Evolutionary conservation across 768 basidiomycete species (phyloP), one percentile per base, ranked within the genome.

Genomic region (Hydnum rufescens): DNA sequence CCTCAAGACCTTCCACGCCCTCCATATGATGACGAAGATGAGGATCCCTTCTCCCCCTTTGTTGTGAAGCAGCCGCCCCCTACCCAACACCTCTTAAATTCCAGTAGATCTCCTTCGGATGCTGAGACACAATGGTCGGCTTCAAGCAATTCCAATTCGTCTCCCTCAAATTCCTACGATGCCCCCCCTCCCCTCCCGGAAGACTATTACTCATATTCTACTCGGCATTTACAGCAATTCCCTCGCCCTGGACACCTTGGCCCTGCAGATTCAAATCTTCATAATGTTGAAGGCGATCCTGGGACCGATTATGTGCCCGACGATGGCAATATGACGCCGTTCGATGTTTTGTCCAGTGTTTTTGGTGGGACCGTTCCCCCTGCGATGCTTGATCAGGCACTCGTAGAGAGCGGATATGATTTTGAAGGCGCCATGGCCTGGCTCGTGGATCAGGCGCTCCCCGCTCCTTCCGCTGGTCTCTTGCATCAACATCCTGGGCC

Each of bases 361-460:
- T 99, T 99, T 62, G 88, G 85, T 16, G 81, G 87, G 2, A 78
- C 87, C 2, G 72, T 99, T 5, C 80, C 90, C 0, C 80, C 88
- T 2, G 81, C 81, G 2, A 89, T 96, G 62, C 71, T 99, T 4
- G 93, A 97, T 65, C 90, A 96, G 52, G 93, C 93, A 0, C 73
- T 99, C 2, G 76, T 78, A 4, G 72, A 75, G 46, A 84, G 87
- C 58, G 87, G 78, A 2, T 99, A 86, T 62, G 93, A 99, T 59
- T 96, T 99, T 63, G 95, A 99, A 60, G 74, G 74, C 36, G 82
- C 95, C 8, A 97, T 97, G 85, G 85, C 82, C 1, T 88, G 83
- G 78, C 75, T 99, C 39, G 74, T 97, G 44, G 86, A 93, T 58
- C 77, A 80, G 47, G 71, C 72, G 8, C 66, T 73, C 31, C 76